phyloP scores from a whole-genome alignment of 805 yeast species.

The Wickerhamomyces ciferrii region DNA sequence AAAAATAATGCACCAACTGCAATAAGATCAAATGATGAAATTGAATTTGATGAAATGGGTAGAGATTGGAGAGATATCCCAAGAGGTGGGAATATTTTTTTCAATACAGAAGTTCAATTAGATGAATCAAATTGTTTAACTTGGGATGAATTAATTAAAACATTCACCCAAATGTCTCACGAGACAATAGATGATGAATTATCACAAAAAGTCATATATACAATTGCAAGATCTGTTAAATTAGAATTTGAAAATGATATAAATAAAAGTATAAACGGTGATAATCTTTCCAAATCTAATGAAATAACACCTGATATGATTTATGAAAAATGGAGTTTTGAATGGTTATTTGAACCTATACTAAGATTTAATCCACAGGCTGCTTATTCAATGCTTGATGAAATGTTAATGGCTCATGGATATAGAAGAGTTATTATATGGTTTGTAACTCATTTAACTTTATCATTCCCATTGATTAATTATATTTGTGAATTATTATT shows the following conservation, averaged over 20 bases:
- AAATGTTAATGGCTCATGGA: slow-evolving; percentile 65
- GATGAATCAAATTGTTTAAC: slow-evolving; percentile 8
- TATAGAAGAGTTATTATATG: slow-evolving; percentile 59
- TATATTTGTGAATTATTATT: slow-evolving; percentile 58
- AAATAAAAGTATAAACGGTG: slow-evolving; percentile 20
- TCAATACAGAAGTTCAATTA: slow-evolving; percentile 14
- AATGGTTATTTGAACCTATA: slow-evolving; percentile 44
- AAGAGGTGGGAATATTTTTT: slow-evolving; percentile 46
- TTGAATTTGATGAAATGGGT: slow-evolving; percentile 55
- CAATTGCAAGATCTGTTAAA: slow-evolving; percentile 50
- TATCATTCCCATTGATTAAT: slow-evolving; percentile 50
- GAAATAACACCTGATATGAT: slow-evolving; percentile 44
- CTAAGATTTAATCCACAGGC: slow-evolving; percentile 46
- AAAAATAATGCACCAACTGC: slow-evolving; percentile 23
- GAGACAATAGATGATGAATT: slow-evolving; percentile 19
- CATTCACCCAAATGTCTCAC: slow-evolving; percentile 22
- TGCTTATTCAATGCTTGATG: slow-evolving; percentile 57
- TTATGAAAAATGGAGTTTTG: slow-evolving; percentile 39
- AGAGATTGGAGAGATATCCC: slow-evolving; percentile 73
- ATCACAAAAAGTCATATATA: slow-evolving; percentile 38
- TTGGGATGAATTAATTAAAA: slow-evolving; percentile 19
- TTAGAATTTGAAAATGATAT: slow-evolving; percentile 32
- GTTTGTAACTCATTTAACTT: slow-evolving; percentile 59
- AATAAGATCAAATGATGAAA: slow-evolving; percentile 26
- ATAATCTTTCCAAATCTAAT: slow-evolving; percentile 8